Percentiles rank a stretch among this genome's conserved stretches.
Conservation (phyloP, 1,139 yeast genomes). For the Kodamaea ohmeri region DNA sequence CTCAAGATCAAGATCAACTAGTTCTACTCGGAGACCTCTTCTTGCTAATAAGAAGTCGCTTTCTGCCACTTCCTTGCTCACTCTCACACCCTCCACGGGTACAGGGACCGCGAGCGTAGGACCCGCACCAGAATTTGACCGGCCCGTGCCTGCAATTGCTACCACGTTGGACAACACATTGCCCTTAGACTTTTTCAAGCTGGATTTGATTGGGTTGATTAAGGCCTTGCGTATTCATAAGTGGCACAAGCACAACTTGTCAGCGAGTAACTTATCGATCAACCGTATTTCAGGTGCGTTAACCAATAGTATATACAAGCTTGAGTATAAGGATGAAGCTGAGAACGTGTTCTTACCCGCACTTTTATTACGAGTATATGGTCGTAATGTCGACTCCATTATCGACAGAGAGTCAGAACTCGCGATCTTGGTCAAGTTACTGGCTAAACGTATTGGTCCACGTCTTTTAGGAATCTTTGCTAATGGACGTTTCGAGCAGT, state of each 20-base stretch:
- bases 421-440: constrained; percentile 66
- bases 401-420: constrained; percentile 86
- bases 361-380: constrained; percentile 77
- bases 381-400: constrained; percentile 83
- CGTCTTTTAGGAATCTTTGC: constrained; percentile 80
- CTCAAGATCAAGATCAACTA: constrained; percentile 36
- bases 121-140: constrained; percentile 28
- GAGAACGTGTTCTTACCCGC: constrained; percentile 34
- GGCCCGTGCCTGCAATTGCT: constrained; percentile 36
- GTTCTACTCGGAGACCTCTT: constrained; percentile 39
- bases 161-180: constrained; percentile 64
- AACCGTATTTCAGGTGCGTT: constrained; percentile 83
- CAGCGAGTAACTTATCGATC: constrained; percentile 46
- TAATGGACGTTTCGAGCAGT: constrained; percentile 93
- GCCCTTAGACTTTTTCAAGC: constrained; percentile 81
- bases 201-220: constrained; percentile 67
- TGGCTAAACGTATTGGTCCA: constrained; percentile 83
- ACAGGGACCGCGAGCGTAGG: constrained; percentile 16
- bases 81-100: constrained; percentile 6
- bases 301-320: constrained; percentile 83
- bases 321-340: constrained; percentile 40
- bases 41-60: constrained; percentile 29
- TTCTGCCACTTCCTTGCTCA: constrained; percentile 26
- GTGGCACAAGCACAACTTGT: constrained; percentile 60
- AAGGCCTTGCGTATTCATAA: constrained; percentile 67